Base-by-base conservation (phyloP, 306 rosid genomes). In the Ziziphus jujuba region DNA sequence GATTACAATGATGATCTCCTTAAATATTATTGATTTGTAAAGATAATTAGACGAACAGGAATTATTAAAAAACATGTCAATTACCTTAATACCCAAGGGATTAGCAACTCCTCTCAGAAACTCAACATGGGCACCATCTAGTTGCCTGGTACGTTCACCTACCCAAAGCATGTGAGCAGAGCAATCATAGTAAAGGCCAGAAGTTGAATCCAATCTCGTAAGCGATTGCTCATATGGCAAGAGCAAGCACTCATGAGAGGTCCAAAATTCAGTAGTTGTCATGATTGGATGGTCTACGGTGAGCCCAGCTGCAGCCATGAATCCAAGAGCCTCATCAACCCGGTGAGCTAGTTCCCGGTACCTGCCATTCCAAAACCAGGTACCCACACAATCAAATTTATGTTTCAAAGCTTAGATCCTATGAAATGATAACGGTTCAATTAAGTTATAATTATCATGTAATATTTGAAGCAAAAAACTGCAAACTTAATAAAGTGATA, bases 321-420 rank as follows among this genome's bases (percentile, higher is more conserved):
- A 93, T 60, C 99, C 99, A 67, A 93, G 99, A 63, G 99, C 99
- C 90, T 93, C 99, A 56, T 93, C 99, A 16, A 93, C 99, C 43
- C 99, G 85, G 82, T 79, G 65, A 75, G 97, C 99, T 9, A 93
- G 91, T 65, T 93, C 99, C 14, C 91, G 99, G 83, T 93, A 93
- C 81, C 97, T 90, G 77, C 23, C 84, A 75, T 62, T 36, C 65
- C 82, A 66, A 72, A 9, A 63, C 52, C 66, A 67, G 13, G 19
- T 36, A 10, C 49, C 55, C 43, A 20, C 53, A 34, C 59, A 12
- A 79, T 61, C 20, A 62, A 7, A 43, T 19, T 50, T 64, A 33
- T 59, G 11, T n/a, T 57, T 40, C 1, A 22, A n/a, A 77, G 21
- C 5, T 56, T 24, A 7, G 17, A 7, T 31, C 31, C 19, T 13